These are phyloP conservation scores for Rhodocollybia butyracea DNA, from an alignment of 768 basidiomycete species.

Conservation along the genomic window DNA sequence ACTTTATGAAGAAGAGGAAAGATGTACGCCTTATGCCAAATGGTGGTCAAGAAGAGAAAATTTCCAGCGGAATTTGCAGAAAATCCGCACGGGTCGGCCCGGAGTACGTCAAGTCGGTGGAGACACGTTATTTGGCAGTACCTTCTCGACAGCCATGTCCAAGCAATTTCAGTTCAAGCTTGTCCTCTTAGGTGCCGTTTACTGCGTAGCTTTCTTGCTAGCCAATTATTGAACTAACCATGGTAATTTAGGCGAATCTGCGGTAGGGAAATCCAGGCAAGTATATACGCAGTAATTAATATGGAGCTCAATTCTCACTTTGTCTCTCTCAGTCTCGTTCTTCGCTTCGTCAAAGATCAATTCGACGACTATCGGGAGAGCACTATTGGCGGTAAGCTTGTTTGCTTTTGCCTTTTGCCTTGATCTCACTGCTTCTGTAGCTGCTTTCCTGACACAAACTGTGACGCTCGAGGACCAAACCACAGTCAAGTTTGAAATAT, in stretches of 20 bases:
- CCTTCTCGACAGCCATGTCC: constrained; percentile 66
- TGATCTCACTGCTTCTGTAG: constrained; percentile 36
- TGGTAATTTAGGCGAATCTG: constrained; percentile 75
- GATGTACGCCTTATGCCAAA: constrained; percentile 12
- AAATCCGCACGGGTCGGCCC: background rate
- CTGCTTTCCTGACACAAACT: constrained; percentile 98
- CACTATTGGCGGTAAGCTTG: constrained; percentile 75
- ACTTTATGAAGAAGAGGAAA: constrained; percentile 10
- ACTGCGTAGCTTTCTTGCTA: background rate
- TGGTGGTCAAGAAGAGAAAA: constrained; percentile 6
- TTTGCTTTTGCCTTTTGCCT: constrained; percentile 7
- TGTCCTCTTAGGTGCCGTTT: constrained; percentile 79
- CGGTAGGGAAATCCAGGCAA: constrained; percentile 95
- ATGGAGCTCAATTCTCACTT: background rate
- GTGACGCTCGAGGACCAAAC: constrained; percentile 87
- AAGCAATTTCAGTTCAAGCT: constrained; percentile 96
- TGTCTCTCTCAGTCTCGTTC: constrained; percentile 64
- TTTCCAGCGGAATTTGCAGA: background rate
- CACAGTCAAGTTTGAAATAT: constrained; percentile 97
- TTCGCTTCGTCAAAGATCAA: constrained; percentile 95
- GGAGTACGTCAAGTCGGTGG: background rate
- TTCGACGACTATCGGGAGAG: constrained; percentile 96
- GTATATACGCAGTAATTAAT: background rate
- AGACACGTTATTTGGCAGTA: too few species aligned
- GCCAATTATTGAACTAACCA: background rate